Conservation (phyloP, 1,284 basidiomycete species). For the Earliella scabrosa region DNA sequence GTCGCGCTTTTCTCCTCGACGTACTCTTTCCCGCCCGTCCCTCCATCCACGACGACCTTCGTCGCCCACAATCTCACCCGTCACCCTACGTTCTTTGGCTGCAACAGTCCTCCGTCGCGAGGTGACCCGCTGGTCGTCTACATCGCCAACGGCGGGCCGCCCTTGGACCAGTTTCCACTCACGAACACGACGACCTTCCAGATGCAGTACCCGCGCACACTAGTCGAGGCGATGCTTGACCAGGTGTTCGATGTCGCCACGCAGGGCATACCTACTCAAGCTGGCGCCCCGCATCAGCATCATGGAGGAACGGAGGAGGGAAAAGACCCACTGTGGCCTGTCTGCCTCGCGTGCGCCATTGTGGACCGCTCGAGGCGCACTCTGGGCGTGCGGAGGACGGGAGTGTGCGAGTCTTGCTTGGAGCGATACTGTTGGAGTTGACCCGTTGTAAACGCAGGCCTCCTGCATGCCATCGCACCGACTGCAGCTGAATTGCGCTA, state of each 20-base stretch:
- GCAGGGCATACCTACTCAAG: conserved; percentile 44
- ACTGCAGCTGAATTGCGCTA: no score
- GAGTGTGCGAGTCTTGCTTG: no score
- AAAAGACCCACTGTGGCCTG: conserved; percentile 45
- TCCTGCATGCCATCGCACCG: no score
- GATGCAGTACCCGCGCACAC: conserved; percentile 32
- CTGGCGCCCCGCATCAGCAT: no score
- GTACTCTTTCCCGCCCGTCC: conserved; percentile 49
- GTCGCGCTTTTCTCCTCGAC: conserved; percentile 38
- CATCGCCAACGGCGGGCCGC: conserved; percentile 47
- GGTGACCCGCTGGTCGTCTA: conserved; percentile 34
- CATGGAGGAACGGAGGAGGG: background rate
- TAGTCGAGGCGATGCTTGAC: conserved; percentile 44
- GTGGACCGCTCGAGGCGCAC: no score
- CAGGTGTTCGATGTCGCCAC: conserved; percentile 47
- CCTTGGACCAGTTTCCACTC: conserved; percentile 40
- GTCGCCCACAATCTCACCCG: conserved; percentile 38
- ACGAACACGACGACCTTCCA: conserved; percentile 48
- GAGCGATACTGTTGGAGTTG: no score
- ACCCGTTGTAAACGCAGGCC: no score
- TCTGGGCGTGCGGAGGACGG: no score
- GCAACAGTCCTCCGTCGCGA: conserved; percentile 29
- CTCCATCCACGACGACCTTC: conserved; percentile 36
- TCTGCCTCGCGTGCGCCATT: conserved; percentile 50
- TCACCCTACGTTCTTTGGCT: conserved; percentile 52